phyloP scores from a whole-genome alignment of 164 flowering plant genomes.

The Chimonanthus praecox region DNA sequence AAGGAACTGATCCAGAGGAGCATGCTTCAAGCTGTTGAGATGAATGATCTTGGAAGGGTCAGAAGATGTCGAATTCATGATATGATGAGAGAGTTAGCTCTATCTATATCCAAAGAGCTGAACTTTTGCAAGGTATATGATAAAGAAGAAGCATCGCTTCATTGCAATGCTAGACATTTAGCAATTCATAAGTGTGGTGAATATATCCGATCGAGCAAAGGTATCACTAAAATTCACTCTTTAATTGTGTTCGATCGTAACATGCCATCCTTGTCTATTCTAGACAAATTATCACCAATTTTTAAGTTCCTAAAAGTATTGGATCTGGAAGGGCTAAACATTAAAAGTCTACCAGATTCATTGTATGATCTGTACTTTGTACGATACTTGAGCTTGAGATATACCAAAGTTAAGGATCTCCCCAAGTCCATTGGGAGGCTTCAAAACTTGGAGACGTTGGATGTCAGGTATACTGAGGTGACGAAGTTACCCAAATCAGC shows the following conservation, averaged over 20 bases:
- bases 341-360: not conserved
- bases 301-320: not conserved
- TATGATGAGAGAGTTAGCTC: slow-evolving; percentile 11
- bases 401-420: not conserved
- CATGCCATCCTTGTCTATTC: not conserved
- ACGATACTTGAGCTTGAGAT: not conserved
- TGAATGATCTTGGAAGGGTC: not conserved
- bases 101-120: slow-evolving; percentile 2
- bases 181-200: not conserved
- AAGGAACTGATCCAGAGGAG: slow-evolving; percentile 6
- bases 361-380: not conserved
- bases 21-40: slow-evolving; percentile 11
- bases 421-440: not conserved
- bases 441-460: not conserved
- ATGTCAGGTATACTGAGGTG: not conserved
- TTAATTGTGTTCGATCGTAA: not conserved
- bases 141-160: not conserved
- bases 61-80: slow-evolving; percentile 8
- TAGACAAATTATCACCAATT: not conserved
- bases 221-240: not conserved
- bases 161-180: not conserved
- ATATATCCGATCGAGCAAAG: not conserved
- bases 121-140: not conserved
- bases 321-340: not conserved
- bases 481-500: not conserved